Conservation (phyloP, 257 asterid genomes). For the Scutellaria barbata region DNA sequence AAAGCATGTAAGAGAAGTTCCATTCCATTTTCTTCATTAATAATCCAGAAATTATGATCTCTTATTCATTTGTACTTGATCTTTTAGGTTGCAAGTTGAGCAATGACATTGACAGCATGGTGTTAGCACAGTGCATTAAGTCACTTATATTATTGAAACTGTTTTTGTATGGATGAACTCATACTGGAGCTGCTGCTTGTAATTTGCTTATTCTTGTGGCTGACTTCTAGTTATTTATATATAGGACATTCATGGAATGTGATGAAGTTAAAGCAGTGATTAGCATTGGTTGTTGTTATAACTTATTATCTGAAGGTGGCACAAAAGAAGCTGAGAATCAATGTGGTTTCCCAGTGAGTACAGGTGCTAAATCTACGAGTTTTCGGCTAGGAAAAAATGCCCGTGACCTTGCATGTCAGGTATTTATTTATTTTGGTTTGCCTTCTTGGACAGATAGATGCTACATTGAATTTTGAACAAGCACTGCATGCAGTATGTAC, state of each 20-base stretch:
- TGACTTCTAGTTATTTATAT: conserved; percentile 35
- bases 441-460: conserved; percentile 13
- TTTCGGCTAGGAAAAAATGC: conserved; percentile 65
- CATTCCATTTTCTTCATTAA: neutral
- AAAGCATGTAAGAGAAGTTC: neutral
- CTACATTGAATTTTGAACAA: conserved; percentile 21
- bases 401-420: conserved; percentile 98
- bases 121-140: conserved; percentile 17
- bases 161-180: conserved; percentile 7
- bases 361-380: conserved; percentile 64
- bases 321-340: conserved; percentile 39
- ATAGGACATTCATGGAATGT: conserved; percentile 78
- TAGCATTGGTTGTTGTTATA: conserved; percentile 95
- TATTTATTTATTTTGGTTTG: conserved; percentile 35
- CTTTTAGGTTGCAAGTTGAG: conserved; percentile 18
- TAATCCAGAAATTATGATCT: neutral
- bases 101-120: conserved; percentile 13
- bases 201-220: conserved; percentile 26
- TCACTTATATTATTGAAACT: conserved; percentile 1
- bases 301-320: conserved; percentile 75
- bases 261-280: conserved; percentile 72
- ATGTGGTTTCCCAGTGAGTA: conserved; percentile 84
- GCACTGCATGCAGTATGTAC: neutral
- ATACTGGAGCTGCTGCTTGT: conserved; percentile 22
- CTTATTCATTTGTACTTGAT: neutral